Base-by-base conservation (phyloP, 768 basidiomycete genomes). In the Galerina sulciceps region DNA sequence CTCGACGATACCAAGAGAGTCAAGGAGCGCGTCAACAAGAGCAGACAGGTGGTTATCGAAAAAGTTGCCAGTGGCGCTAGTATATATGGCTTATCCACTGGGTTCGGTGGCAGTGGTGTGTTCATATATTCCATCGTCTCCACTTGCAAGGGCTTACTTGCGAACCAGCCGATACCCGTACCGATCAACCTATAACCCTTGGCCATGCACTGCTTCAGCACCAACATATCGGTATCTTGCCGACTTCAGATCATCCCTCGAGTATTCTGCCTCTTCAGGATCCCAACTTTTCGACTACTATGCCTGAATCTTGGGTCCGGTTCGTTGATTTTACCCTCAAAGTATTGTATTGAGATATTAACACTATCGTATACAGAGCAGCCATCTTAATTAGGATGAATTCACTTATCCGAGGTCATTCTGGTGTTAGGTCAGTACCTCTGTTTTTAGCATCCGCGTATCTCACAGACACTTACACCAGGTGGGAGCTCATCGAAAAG, bases 271-370 rank as follows among this genome's bases (percentile, higher is more conserved):
- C 92, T 10, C 81, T 93, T 23, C 78, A 84, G 15, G 90, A 93
- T 64, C 88, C 88, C 0, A 76, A 79, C 10, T 76, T 82, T 37
- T 84, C 88, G 10, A 85, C 85, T 34, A 84, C 78, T 51, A 94
- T 95, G 91, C 93, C 93, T 2, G 88, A 91, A 61, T 77, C 93
- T 3, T 94, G 94, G 90, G 93, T 94, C 45, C 85, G 92, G 79
- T 79, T 61, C 50, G 57, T 57, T 11, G 13, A 17, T 45, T 31
- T n/a, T 66, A 17, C 15, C 65, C 70, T 11, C 20, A 17, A 6
- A 15, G 14, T 15, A 10, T 43, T 1, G 18, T n/a, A 8, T 54
- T 26, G 15, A 22, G 11, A 18, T 20, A 14, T 4, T 18, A 11
- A 11, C 13, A 17, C n/a, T 4, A 1, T 49, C n/a, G 20, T 35